Base-by-base conservation (phyloP, 2,329 filamentous ascomycete species). In the Grosmannia penicillata region DNA sequence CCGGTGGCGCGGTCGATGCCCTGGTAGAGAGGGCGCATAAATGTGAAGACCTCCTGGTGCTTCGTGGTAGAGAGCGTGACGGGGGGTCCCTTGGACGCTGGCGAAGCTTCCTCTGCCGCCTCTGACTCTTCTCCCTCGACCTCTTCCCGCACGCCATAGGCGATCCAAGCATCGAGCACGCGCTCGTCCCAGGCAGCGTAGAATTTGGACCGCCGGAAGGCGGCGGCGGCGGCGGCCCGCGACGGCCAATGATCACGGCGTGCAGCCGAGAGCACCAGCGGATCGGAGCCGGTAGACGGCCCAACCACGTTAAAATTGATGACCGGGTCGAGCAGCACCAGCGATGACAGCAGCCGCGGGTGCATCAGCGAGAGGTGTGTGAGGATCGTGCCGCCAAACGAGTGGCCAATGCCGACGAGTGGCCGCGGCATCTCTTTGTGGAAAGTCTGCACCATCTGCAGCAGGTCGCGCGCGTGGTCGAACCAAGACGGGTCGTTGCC, bases 401-500 rank as follows among this genome's bases (percentile, higher is more conserved):
- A 93, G 60, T 96, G 89, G 14, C 85, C 89, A 22, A 96, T 58
- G 40, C 83, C 87, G 45, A 95, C 60, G 17, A 95, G 65, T 2
- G 89, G 89, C 1, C 81, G 79, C 11, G 82, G 80, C 70, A 91
- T 86, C 44, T 82, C 65, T 13, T 68, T 62, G 30, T 84, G 81
- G 59, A 94, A 89, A 38, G 74, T 67, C 58, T 94, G 95, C 61
- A 91, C 70, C 59, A 95, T 72, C 52, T 89, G 75, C 15, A 91
- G 68, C 4, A 94, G 72, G 56, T 96, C 89, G 33, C 87, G 75
- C 33, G 82, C 63, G 55, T 91, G 78, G 59, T 96, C 89, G 45
- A 78, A 69, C 87, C 87, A 96, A 49, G 74, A 76, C 26, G 86
- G 85, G 56, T 96, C 87, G 55, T 94, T 82, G 40, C 87, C 89